Conservation (phyloP, 2,329 filamentous ascomycete species). For the Biscogniauxia sp. region DNA sequence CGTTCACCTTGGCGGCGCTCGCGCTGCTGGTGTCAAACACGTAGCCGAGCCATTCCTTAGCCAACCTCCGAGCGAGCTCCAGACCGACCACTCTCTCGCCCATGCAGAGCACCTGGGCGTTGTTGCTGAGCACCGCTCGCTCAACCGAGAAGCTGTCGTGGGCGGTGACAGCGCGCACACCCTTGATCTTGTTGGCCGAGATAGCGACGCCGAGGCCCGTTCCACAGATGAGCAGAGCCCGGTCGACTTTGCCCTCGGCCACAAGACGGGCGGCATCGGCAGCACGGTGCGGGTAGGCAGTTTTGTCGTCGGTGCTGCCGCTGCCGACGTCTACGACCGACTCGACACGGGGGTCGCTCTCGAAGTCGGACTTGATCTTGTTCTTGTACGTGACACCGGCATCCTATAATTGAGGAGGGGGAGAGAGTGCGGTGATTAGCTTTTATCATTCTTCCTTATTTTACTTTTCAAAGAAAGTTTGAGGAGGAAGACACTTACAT, state of each 20-base stretch:
- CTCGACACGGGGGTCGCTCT: conserved; percentile 63
- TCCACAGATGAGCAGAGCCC: conserved; percentile 79
- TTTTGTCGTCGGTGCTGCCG: conserved; percentile 65
- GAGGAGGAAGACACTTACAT: conserved; percentile 41
- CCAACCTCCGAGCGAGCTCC: conserved; percentile 74
- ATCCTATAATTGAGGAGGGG: conserved; percentile 42
- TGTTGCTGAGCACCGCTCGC: conserved; percentile 76
- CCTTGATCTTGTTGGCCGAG: conserved; percentile 82
- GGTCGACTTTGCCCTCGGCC: conserved; percentile 64
- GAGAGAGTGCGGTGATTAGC: no score
- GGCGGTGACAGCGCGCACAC: conserved; percentile 82
- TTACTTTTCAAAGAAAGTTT: background rate
- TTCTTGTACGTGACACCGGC: conserved; percentile 78
- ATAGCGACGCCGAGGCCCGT: conserved; percentile 87
- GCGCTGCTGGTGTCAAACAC: conserved; percentile 67
- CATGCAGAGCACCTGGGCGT: conserved; percentile 84
- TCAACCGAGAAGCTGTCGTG: conserved; percentile 86
- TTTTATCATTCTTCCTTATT: no score
- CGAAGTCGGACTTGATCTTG: conserved; percentile 70
- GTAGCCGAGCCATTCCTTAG: conserved; percentile 81
- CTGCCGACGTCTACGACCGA: conserved; percentile 75
- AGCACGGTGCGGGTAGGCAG: conserved; percentile 77
- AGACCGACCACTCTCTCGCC: conserved; percentile 80
- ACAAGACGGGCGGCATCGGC: conserved; percentile 68
- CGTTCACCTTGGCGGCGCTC: conserved; percentile 45